phyloP scores from a whole-genome alignment of 805 yeast species.

The Ogataea angusta region DNA sequence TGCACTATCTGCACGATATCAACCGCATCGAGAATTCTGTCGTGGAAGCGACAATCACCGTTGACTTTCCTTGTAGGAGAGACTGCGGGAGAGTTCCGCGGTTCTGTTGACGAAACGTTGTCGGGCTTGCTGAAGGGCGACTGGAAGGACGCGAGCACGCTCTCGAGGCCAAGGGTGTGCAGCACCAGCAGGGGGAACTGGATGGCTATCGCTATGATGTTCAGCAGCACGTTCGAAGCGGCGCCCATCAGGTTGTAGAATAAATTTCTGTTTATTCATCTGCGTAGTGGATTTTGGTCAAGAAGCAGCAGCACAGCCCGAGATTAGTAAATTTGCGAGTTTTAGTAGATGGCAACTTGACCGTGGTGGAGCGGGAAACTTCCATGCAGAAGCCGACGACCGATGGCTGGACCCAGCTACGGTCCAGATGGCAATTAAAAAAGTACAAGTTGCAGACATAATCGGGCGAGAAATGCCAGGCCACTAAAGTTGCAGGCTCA shows the following conservation, averaged over 20 bases:
- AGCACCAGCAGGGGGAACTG: slow-evolving; percentile 24
- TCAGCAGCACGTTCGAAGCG: not conserved
- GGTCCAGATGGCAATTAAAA: too few species aligned
- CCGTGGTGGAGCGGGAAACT: too few species aligned
- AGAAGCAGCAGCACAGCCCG: too few species aligned
- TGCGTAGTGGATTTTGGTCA: not conserved
- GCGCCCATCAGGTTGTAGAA: not conserved
- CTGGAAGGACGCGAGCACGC: slow-evolving; percentile 14
- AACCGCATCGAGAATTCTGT: slow-evolving; percentile 22
- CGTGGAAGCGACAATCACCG: slow-evolving; percentile 9
- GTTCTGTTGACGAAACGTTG: slow-evolving; percentile 15
- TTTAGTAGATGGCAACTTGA: too few species aligned
- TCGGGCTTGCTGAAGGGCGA: slow-evolving; percentile 21
- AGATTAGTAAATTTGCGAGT: too few species aligned
- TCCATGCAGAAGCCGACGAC: too few species aligned
- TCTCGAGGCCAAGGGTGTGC: slow-evolving; percentile 23
- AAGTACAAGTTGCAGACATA: not conserved
- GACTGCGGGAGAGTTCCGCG: not conserved
- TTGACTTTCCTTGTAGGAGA: not conserved
- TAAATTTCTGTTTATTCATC: too few species aligned
- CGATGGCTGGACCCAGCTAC: too few species aligned
- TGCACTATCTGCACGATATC: slow-evolving; percentile 35
- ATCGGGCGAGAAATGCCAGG: not conserved
- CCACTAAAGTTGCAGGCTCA: not conserved
- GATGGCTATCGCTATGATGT: slow-evolving; percentile 12